Conservation (phyloP, 1,139 yeast species). For the Arxiozyma heterogenica region DNA sequence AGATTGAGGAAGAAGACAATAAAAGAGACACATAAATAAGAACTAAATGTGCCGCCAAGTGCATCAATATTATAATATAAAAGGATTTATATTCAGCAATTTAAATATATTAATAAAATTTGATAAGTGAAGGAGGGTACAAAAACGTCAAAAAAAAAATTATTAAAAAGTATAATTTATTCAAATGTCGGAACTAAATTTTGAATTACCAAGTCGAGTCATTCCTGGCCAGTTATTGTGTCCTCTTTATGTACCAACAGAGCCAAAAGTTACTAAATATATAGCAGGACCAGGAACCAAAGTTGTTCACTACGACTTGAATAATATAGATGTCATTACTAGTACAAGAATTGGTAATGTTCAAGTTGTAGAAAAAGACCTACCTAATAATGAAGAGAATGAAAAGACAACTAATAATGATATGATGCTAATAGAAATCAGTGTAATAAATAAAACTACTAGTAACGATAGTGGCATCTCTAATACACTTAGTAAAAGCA, state of each 20-base stretch:
- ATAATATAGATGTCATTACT: slow-evolving; percentile 39
- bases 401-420: slow-evolving; percentile 5
- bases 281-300: slow-evolving; percentile 42
- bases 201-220: slow-evolving; percentile 37
- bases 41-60: neutral
- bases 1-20: neutral
- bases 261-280: slow-evolving; percentile 31
- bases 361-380: slow-evolving; percentile 18
- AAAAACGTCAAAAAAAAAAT: no score
- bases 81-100: no score
- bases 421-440: slow-evolving; percentile 8
- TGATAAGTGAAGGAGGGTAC: neutral
- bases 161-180: no score
- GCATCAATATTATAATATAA: no score
- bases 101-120: no score
- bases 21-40: neutral
- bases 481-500: slow-evolving; percentile 6
- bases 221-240: slow-evolving; percentile 71
- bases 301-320: slow-evolving; percentile 21
- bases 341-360: slow-evolving; percentile 64
- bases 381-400: slow-evolving; percentile 3
- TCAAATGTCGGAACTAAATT: neutral
- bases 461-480: slow-evolving; percentile 8
- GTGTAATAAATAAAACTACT: slow-evolving; percentile 8
- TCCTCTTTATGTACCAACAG: slow-evolving; percentile 34